Evolutionary conservation across 257 asterid species (phyloP).

Genomic region (Dorcoceras hygrometricum): DNA sequence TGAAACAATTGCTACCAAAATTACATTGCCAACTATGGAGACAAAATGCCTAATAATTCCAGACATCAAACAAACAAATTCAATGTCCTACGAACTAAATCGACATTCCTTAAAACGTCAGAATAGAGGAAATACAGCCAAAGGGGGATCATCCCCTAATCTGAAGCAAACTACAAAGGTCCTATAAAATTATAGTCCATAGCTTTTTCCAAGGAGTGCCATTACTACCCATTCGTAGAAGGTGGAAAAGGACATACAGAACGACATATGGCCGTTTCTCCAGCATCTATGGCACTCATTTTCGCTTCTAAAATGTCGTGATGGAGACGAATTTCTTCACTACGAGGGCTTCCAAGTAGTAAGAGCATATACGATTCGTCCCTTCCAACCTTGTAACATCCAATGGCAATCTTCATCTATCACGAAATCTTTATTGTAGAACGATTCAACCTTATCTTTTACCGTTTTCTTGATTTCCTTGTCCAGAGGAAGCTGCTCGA

Average conservation of each 20-base stretch:
- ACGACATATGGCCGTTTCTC: not conserved
- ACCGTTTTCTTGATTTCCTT: slow-evolving; percentile 37
- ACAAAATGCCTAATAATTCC: not conserved
- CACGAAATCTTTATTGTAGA: slow-evolving; percentile 45
- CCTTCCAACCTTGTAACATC: slow-evolving; percentile 67
- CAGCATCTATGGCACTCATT: not conserved
- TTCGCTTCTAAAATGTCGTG: not conserved
- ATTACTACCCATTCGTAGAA: not conserved
- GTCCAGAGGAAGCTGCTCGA: slow-evolving; percentile 43
- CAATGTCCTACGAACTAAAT: not conserved
- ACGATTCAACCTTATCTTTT: slow-evolving; percentile 25
- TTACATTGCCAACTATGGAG: not conserved
- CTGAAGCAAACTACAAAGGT: not conserved
- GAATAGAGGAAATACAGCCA: slow-evolving; percentile 8
- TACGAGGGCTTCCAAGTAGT: slow-evolving; percentile 47
- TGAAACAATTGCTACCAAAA: not conserved
- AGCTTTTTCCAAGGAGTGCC: not conserved
- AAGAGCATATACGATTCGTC: slow-evolving; percentile 42
- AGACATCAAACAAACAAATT: not conserved
- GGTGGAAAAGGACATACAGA: not conserved
- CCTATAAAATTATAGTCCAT: not conserved
- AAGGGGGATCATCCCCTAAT: not conserved
- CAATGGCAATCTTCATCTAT: slow-evolving; percentile 53
- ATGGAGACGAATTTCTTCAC: slow-evolving; percentile 2
- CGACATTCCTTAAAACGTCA: not conserved